phyloP scores from a whole-genome alignment of 2,329 filamentous ascomycete species.

The Ophiobolus disseminans region DNA sequence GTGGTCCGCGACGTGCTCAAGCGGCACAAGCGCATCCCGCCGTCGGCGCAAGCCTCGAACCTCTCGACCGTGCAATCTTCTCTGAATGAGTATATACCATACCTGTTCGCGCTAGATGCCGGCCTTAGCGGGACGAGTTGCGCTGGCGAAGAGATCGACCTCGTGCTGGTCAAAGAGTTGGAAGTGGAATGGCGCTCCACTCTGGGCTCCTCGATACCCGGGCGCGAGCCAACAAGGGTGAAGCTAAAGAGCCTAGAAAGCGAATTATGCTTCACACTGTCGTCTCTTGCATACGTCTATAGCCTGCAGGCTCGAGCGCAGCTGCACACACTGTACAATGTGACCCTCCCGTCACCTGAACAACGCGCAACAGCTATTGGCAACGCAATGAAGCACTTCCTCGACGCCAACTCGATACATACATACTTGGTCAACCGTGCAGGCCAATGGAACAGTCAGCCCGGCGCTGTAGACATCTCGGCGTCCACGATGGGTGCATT shows the following conservation, averaged over 20 bases:
- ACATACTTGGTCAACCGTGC: conserved; percentile 70
- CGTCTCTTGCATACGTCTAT: conserved; percentile 77
- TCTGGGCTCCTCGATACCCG: conserved; percentile 66
- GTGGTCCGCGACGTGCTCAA: conserved; percentile 85
- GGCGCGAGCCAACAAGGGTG: conserved; percentile 69
- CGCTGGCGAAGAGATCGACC: conserved; percentile 68
- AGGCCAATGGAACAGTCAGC: conserved; percentile 47
- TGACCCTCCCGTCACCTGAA: conserved; percentile 61
- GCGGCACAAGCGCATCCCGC: conserved; percentile 83
- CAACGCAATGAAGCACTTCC: conserved; percentile 76
- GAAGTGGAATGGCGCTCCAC: conserved; percentile 83
- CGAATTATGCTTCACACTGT: conserved; percentile 81
- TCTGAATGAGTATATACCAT: conserved; percentile 81
- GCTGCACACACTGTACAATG: conserved; percentile 76
- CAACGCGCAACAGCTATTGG: conserved; percentile 74
- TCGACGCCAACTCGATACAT: conserved; percentile 81
- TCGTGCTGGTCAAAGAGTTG: conserved; percentile 72
- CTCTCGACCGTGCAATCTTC: conserved; percentile 73
- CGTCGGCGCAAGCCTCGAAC: conserved; percentile 72
- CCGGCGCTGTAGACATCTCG: conserved; percentile 51
- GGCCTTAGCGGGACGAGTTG: conserved; percentile 67
- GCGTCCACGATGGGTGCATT: conserved; percentile 54
- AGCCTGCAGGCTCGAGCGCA: conserved; percentile 74
- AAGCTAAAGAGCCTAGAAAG: conserved; percentile 78
- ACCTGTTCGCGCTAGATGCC: conserved; percentile 77